Percentiles rank a stretch among this genome's conserved stretches.
These are phyloP conservation scores for Epithele typhae DNA, from an alignment of 768 basidiomycete genomes.

Conservation along the genomic window DNA sequence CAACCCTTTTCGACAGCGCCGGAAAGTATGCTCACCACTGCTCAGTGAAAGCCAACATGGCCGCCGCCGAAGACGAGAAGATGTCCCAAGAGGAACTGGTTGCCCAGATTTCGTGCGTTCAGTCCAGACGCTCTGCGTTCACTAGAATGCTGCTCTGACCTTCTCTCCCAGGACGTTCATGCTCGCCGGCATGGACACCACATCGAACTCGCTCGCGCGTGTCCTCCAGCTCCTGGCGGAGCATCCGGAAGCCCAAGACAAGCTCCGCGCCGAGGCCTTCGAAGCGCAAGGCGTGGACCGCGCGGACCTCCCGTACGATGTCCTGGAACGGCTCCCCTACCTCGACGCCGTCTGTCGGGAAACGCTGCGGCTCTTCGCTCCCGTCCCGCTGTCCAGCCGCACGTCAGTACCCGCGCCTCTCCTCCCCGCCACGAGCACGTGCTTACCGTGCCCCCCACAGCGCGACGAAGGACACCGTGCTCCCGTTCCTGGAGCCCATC, in stretches of 20 bases:
- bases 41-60: constrained; percentile 38
- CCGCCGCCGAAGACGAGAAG: constrained; percentile 13
- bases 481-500: constrained; percentile 29
- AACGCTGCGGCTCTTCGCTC: constrained; percentile 43
- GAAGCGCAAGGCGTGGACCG: constrained; percentile 18
- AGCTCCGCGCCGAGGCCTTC: constrained; percentile 25
- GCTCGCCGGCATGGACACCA: constrained; percentile 26
- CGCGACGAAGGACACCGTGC: constrained; percentile 18
- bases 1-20: not conserved
- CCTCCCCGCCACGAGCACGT: no score
- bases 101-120: constrained; percentile 27
- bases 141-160: no score
- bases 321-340: constrained; percentile 40
- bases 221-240: constrained; percentile 21
- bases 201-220: constrained; percentile 20
- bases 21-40: no score
- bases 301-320: constrained; percentile 27
- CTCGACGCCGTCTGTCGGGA: constrained; percentile 63
- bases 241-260: constrained; percentile 32
- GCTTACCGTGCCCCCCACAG: not conserved
- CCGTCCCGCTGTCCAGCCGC: not conserved
- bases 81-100: constrained; percentile 30
- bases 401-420: constrained; percentile 1
- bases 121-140: no score
- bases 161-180: constrained; percentile 18